phyloP scores from a whole-genome alignment of 495 filamentous ascomycete genomes.

The Lindgomyces ingoldianus region DNA sequence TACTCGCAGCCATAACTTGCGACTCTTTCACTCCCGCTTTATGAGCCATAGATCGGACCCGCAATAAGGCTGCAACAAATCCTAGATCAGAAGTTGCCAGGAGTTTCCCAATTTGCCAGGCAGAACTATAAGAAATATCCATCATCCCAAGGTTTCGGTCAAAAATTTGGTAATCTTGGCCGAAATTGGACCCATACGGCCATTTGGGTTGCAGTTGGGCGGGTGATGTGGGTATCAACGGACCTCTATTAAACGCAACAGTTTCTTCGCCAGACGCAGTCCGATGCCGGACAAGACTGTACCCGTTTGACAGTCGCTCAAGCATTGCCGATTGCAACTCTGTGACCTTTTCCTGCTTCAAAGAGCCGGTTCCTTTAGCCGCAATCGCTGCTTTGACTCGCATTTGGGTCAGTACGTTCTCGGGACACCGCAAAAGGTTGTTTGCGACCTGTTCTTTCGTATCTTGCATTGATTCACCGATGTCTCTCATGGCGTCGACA shows the following conservation, averaged over 20 bases:
- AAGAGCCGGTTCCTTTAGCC: no score
- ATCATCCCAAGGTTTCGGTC: not conserved
- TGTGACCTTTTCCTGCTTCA: no score
- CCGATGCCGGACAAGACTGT: not conserved
- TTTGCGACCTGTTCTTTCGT: not conserved
- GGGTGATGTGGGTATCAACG: conserved; percentile 28
- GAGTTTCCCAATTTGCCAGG: not conserved
- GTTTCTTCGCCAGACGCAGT: not conserved
- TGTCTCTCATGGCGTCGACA: not conserved
- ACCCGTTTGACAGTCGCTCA: not conserved
- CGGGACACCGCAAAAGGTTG: no score
- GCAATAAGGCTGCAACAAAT: not conserved
- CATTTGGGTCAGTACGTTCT: no score
- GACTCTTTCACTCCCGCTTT: no score
- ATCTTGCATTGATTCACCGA: not conserved
- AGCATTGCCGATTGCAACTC: no score
- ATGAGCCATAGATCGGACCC: not conserved
- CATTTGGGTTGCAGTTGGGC: not conserved
- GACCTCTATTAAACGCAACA: not conserved
- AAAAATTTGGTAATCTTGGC: not conserved
- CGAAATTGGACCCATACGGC: not conserved
- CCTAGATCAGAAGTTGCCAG: not conserved
- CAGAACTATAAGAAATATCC: not conserved
- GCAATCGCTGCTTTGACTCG: no score
- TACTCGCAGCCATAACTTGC: not conserved